Conservation (phyloP, 1,284 basidiomycete genomes). For the Xerocomus amazonicus region DNA sequence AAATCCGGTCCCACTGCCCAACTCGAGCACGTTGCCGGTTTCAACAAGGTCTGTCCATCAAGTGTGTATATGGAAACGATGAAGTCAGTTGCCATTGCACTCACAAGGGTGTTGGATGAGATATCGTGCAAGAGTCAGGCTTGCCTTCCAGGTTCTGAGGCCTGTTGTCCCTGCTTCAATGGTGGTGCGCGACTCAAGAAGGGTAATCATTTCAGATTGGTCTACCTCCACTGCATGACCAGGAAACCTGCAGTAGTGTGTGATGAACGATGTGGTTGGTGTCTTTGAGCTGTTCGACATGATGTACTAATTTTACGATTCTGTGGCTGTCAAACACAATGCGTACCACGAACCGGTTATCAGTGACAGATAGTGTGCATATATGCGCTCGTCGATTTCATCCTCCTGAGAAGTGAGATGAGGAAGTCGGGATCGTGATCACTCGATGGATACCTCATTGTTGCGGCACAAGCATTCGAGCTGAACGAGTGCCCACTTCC, state of each 20-base stretch:
- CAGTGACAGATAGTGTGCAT: slow-evolving; percentile 53
- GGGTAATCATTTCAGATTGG: slow-evolving; percentile 45
- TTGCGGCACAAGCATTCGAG: slow-evolving; percentile 45
- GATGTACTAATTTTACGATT: background rate
- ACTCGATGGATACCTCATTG: slow-evolving; percentile 37
- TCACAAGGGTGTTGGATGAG: slow-evolving; percentile 54
- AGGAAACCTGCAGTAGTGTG: slow-evolving; percentile 53
- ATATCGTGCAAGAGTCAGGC: slow-evolving; percentile 61
- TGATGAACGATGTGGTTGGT: slow-evolving; percentile 57
- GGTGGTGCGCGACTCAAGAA: slow-evolving; percentile 67
- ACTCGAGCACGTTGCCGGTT: slow-evolving; percentile 54
- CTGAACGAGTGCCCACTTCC: slow-evolving; percentile 62
- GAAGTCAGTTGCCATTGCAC: slow-evolving; percentile 5
- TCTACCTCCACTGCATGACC: slow-evolving; percentile 2
- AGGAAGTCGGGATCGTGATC: slow-evolving; percentile 2
- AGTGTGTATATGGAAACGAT: background rate
- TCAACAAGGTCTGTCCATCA: slow-evolving; percentile 44
- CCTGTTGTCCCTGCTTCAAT: slow-evolving; percentile 76
- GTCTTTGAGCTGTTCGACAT: slow-evolving; percentile 20
- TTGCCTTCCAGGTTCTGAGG: slow-evolving; percentile 71
- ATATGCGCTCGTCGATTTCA: slow-evolving; percentile 63
- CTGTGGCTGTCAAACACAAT: slow-evolving; percentile 20
- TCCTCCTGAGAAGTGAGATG: slow-evolving; percentile 37
- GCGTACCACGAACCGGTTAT: slow-evolving; percentile 31
- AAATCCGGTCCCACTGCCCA: slow-evolving; percentile 73